These are phyloP conservation scores for Xylaria multiplex DNA, from an alignment of 2,329 filamentous ascomycete genomes.

Conservation along the genomic window DNA sequence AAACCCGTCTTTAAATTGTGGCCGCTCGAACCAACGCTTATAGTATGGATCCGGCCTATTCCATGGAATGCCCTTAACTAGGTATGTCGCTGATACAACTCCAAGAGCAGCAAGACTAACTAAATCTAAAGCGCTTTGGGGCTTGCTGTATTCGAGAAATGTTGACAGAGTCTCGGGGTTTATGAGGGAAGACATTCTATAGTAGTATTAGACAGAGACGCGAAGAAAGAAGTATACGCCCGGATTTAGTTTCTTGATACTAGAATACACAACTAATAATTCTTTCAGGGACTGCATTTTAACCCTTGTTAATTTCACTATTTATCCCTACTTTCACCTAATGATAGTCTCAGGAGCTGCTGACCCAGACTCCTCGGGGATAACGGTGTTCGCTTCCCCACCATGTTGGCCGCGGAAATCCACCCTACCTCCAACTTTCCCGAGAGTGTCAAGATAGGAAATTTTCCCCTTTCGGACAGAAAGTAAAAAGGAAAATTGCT, in stretches of 20 bases:
- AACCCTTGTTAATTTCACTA: background rate
- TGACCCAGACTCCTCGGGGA: too few species aligned
- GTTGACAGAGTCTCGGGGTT: background rate
- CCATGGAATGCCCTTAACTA: conserved; percentile 1
- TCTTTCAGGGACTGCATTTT: background rate
- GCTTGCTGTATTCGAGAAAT: background rate
- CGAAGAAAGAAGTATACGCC: background rate
- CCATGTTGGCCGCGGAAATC: too few species aligned
- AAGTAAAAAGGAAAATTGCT: background rate
- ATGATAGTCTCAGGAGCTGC: too few species aligned
- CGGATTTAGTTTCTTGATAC: background rate
- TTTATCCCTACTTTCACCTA: background rate
- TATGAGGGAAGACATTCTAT: conserved; percentile 1
- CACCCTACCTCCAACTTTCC: background rate
- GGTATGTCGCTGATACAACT: background rate
- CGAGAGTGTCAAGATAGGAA: conserved; percentile 5
- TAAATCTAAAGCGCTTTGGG: background rate
- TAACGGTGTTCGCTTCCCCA: too few species aligned
- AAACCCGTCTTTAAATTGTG: conserved; percentile 17
- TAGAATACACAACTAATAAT: background rate
- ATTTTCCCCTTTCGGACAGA: conserved; percentile 11
- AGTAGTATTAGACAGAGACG: background rate
- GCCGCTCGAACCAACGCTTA: conserved; percentile 1
- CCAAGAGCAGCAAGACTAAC: conserved; percentile 1
- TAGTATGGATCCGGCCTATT: conserved; percentile 6